phyloP scores from a whole-genome alignment of 768 basidiomycete species.

The Boletus rex-veris region DNA sequence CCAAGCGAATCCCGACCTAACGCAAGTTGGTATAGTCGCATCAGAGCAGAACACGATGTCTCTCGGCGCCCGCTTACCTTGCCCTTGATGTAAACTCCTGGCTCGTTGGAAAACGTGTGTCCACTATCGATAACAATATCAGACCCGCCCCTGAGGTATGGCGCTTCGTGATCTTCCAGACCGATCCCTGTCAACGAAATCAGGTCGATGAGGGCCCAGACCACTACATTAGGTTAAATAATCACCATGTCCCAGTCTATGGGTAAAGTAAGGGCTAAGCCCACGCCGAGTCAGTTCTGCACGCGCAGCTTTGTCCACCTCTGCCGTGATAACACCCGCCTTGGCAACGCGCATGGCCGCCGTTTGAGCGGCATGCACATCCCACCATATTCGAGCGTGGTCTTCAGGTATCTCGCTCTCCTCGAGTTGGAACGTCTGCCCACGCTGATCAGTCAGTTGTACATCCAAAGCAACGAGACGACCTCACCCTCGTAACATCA shows the following conservation, averaged over 20 bases:
- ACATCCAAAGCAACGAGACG: background rate
- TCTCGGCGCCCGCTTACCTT: conserved; percentile 39
- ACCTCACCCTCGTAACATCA: conserved; percentile 71
- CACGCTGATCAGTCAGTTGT: background rate
- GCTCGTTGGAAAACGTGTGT: conserved; percentile 81
- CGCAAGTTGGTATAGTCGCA: conserved; percentile 9
- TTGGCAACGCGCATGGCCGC: conserved; percentile 47
- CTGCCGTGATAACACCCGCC: conserved; percentile 47
- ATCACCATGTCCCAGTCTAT: conserved; percentile 76
- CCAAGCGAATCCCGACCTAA: conserved; percentile 75
- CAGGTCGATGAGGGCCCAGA: conserved; percentile 15
- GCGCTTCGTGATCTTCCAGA: conserved; percentile 77
- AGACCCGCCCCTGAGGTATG: conserved; percentile 74
- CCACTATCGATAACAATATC: conserved; percentile 54
- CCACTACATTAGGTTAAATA: conserved; percentile 1
- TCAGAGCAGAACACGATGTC: background rate
- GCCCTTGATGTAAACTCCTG: conserved; percentile 70
- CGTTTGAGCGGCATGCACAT: conserved; percentile 61
- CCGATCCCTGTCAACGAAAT: conserved; percentile 61
- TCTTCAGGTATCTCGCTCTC: conserved; percentile 50
- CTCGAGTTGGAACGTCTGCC: conserved; percentile 62
- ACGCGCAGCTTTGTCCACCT: conserved; percentile 65
- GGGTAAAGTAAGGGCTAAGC: conserved; percentile 66
- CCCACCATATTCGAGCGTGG: conserved; percentile 59
- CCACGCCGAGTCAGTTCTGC: conserved; percentile 39